These are phyloP conservation scores for Gynandropsis gynandra DNA, from an alignment of 345 rosid genomes.

Conservation along the genomic window DNA sequence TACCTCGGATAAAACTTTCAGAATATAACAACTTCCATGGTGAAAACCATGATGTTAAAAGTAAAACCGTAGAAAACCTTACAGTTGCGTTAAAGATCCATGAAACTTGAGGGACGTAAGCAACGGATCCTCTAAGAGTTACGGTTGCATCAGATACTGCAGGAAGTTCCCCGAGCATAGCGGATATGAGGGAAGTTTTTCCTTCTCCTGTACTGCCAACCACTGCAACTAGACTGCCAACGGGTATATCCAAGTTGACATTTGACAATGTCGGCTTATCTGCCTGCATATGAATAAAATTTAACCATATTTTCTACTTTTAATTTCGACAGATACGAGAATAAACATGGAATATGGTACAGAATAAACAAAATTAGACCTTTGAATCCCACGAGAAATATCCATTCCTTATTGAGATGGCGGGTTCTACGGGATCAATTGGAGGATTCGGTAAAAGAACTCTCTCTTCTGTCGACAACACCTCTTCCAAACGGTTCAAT, in stretches of 20 bases:
- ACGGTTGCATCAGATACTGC: conserved; percentile 55
- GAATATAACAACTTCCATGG: neutral
- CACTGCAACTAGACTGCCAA: conserved; percentile 87
- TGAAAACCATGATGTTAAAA: conserved; percentile 14
- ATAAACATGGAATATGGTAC: conserved; percentile 11
- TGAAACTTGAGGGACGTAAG: conserved; percentile 98
- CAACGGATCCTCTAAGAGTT: conserved; percentile 70
- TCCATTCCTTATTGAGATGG: conserved; percentile 78
- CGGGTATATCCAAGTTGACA: conserved; percentile 75
- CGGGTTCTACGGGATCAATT: conserved; percentile 59
- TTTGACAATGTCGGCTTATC: conserved; percentile 84
- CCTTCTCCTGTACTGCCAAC: conserved; percentile 99
- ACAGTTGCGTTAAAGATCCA: conserved; percentile 99
- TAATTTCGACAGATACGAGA: conserved; percentile 16
- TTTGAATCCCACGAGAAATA: conserved; percentile 91
- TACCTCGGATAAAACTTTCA: no score
- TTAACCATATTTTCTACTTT: conserved; percentile 7
- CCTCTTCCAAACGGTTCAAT: conserved; percentile 87
- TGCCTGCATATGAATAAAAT: conserved; percentile 40
- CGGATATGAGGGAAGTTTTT: conserved; percentile 88
- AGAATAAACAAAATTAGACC: conserved; percentile 35
- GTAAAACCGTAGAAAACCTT: conserved; percentile 29
- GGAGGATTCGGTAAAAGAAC: conserved; percentile 90
- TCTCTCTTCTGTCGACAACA: conserved; percentile 83
- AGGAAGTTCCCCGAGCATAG: conserved; percentile 99